Percentiles rank a stretch among this genome's conserved stretches.
phyloP scores from a whole-genome alignment of 176 grass and related monocot genomes.

The Eleusine indica region DNA sequence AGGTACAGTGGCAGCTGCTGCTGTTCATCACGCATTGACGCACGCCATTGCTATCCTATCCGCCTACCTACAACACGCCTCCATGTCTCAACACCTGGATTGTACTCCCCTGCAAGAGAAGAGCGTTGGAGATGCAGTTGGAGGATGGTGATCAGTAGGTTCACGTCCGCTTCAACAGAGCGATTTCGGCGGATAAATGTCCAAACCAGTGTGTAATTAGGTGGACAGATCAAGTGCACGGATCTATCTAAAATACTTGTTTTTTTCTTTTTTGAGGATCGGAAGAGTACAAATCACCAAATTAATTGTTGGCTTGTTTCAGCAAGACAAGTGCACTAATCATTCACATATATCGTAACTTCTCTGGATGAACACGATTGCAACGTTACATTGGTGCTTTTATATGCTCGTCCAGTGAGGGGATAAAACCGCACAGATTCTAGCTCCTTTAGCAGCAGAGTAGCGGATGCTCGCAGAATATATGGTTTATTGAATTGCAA shows the following conservation, averaged over 20 bases:
- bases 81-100: no score
- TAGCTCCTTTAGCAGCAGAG: no score
- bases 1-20: background rate
- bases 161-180: background rate
- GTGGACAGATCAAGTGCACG: background rate
- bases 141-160: background rate
- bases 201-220: background rate
- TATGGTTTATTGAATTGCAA: no score
- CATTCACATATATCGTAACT: background rate
- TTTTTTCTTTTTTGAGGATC: no score
- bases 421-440: no score
- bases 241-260: background rate
- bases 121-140: background rate
- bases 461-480: no score
- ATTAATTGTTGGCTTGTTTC: background rate
- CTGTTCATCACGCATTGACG: background rate
- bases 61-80: no score
- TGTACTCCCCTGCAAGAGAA: background rate
- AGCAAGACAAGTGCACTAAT: background rate
- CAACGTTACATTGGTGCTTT: background rate
- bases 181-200: background rate
- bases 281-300: background rate
- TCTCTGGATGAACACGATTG: background rate
- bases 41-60: background rate
- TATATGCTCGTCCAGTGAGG: no score